These are phyloP conservation scores for Citrullus mucosospermus DNA, from an alignment of 306 rosid genomes.

Conservation along the genomic window DNA sequence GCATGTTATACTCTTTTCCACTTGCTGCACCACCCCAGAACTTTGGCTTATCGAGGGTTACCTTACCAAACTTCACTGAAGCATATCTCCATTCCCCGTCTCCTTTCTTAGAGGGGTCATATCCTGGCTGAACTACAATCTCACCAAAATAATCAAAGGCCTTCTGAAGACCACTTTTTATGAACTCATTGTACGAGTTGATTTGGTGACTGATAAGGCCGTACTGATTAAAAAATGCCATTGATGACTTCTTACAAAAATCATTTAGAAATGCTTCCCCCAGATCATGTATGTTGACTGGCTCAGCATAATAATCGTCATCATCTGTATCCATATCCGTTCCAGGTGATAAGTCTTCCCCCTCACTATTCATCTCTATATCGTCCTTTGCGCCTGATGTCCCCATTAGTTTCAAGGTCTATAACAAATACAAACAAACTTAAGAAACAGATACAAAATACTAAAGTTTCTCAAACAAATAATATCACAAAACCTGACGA, in stretches of 20 bases:
- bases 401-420: constrained; percentile 23
- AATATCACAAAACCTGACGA: background rate
- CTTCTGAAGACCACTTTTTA: constrained; percentile 36
- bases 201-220: constrained; percentile 88
- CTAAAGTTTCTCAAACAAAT: background rate
- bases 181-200: constrained; percentile 60
- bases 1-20: constrained; percentile 44
- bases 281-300: constrained; percentile 20
- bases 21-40: constrained; percentile 68
- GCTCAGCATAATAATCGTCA: constrained; percentile 11
- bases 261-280: constrained; percentile 19
- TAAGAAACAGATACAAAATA: background rate
- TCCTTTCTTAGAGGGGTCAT: constrained; percentile 80
- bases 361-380: constrained; percentile 25
- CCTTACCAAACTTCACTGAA: constrained; percentile 56
- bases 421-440: background rate
- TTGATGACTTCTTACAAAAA: constrained; percentile 44
- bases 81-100: constrained; percentile 62
- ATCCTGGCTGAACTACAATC: constrained; percentile 54
- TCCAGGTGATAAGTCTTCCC: background rate
- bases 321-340: constrained; percentile 20
- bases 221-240: constrained; percentile 39
- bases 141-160: constrained; percentile 60
- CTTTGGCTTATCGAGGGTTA: constrained; percentile 50
- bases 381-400: constrained; percentile 39